Evolutionary conservation across 2,329 filamentous ascomycete genomes (phyloP), one percentile per base, ranked within the genome.

Genomic region (Calonectria crousiana): DNA sequence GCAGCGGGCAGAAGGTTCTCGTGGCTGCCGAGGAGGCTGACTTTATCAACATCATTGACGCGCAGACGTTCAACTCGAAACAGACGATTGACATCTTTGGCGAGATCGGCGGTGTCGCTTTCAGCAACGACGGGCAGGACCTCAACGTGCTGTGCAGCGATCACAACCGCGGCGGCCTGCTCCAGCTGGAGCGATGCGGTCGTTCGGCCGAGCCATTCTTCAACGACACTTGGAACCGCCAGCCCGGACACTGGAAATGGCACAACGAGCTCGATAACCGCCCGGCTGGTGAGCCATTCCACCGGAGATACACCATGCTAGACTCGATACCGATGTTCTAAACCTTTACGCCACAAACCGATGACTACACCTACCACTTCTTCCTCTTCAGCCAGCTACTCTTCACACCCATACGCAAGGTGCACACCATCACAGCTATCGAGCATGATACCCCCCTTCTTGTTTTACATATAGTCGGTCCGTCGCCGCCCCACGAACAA

Each of bases 11-110:
- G 76, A 89, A 90, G 4, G 88, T 95, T 1, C 88, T 96, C 16
- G 89, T 95, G 14, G 92, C 92, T 2, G 94, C 93, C 2, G 95
- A 96, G 83, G 93, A 94, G 81, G 93, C 94, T 41, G 94, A 96
- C 81, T 91, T 90, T 72, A 85, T 96, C 80, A 92, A 90, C 81
- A 86, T 96, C 58, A 92, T 95, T 77, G 92, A 95, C 76, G 93
- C 91, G 0, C 87, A 90, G 79, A 92, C 87, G 0, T 94, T 92
- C 78, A 83, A 87, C 28, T 88, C 88, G n/a, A 92, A 92, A 82
- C 94, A 96, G 83, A 91, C 90, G 0, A 85, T 96, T 13, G 93
- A 94, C 74, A 89, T 95, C 70, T 95, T 96, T 82, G 94, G 94
- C 44, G 93, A 95, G 79, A 91, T 95, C 73, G 93, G 91, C 10